A percentile compares a stretch with the other conserved stretches of the same genome.
Conservation (phyloP, 2,329 filamentous ascomycete genomes). For the Arthroderma sp. region DNA sequence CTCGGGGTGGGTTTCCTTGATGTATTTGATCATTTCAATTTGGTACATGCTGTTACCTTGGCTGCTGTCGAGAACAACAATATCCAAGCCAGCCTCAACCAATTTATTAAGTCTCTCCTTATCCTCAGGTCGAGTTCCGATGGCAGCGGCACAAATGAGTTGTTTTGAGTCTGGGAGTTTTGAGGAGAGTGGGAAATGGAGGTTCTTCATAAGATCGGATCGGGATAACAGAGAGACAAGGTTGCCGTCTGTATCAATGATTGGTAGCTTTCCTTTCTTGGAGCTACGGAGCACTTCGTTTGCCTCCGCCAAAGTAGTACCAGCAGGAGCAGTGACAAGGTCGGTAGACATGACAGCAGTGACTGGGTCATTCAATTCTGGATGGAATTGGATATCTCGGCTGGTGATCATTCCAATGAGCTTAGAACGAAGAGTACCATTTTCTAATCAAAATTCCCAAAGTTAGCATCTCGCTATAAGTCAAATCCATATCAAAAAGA, state of each 20-base stretch:
- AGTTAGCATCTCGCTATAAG: neutral
- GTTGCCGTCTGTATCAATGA: constrained; percentile 71
- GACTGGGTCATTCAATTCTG: constrained; percentile 56
- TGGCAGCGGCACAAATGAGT: constrained; percentile 85
- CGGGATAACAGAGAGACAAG: constrained; percentile 84
- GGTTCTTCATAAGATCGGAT: constrained; percentile 96
- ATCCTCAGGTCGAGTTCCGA: constrained; percentile 89
- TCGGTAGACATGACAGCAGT: constrained; percentile 91
- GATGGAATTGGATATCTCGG: constrained; percentile 94
- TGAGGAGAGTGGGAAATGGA: constrained; percentile 89
- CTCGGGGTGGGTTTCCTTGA: constrained; percentile 72
- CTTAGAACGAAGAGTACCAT: constrained; percentile 85
- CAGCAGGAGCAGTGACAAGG: constrained; percentile 72
- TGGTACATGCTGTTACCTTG: constrained; percentile 99
- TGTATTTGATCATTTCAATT: constrained; percentile 94
- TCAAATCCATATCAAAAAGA: constrained; percentile 9
- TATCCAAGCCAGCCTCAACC: constrained; percentile 86
- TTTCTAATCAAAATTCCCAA: constrained; percentile 45
- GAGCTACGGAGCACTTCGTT: constrained; percentile 88
- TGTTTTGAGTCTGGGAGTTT: constrained; percentile 97
- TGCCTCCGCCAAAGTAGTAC: constrained; percentile 73
- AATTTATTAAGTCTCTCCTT: constrained; percentile 74
- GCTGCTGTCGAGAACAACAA: constrained; percentile 89
- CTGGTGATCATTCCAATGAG: constrained; percentile 95
- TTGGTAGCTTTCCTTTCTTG: constrained; percentile 96